phyloP scores from a whole-genome alignment of 495 filamentous ascomycete species.

The Aspergillus sclerotioniger region DNA sequence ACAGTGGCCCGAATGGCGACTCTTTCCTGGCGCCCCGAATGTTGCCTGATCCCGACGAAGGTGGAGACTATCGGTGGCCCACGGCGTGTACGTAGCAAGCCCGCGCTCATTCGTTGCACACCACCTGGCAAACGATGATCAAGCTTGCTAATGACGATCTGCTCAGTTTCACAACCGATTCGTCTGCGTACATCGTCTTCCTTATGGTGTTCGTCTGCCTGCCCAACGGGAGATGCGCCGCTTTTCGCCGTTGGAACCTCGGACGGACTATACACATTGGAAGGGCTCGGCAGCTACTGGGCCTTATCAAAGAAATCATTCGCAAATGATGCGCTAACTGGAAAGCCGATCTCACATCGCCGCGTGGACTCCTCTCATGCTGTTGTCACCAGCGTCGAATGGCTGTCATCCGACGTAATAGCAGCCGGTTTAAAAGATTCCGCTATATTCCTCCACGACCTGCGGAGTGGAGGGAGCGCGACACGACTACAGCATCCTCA shows the following conservation, averaged over 20 bases:
- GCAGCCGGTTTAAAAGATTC: slow-evolving; percentile 38
- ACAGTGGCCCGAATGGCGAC: slow-evolving; percentile 36
- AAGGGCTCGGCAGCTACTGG: slow-evolving; percentile 32
- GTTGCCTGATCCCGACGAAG: slow-evolving; percentile 37
- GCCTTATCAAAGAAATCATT: slow-evolving; percentile 33
- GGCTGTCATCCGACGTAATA: slow-evolving; percentile 38
- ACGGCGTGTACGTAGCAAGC: slow-evolving; percentile 23
- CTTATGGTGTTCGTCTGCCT: slow-evolving; percentile 40
- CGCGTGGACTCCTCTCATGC: slow-evolving; percentile 30
- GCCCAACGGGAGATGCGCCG: slow-evolving; percentile 26
- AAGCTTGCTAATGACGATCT: background rate
- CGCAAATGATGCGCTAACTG: slow-evolving; percentile 18
- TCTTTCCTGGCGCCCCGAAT: slow-evolving; percentile 35
- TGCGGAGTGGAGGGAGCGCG: slow-evolving; percentile 33
- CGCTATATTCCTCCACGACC: slow-evolving; percentile 37
- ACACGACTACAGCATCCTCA: slow-evolving; percentile 36
- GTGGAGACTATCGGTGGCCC: slow-evolving; percentile 34
- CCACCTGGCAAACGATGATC: background rate
- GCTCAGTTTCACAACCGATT: slow-evolving; percentile 30
- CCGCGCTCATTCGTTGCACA: background rate
- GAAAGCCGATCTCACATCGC: slow-evolving; percentile 21
- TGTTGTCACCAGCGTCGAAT: slow-evolving; percentile 38
- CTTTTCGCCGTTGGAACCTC: slow-evolving; percentile 45
- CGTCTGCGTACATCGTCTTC: slow-evolving; percentile 29
- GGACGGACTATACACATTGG: slow-evolving; percentile 38